Evolutionary conservation across 495 filamentous ascomycete species (phyloP).

Genomic region (Aspergillus homomorphus): DNA sequence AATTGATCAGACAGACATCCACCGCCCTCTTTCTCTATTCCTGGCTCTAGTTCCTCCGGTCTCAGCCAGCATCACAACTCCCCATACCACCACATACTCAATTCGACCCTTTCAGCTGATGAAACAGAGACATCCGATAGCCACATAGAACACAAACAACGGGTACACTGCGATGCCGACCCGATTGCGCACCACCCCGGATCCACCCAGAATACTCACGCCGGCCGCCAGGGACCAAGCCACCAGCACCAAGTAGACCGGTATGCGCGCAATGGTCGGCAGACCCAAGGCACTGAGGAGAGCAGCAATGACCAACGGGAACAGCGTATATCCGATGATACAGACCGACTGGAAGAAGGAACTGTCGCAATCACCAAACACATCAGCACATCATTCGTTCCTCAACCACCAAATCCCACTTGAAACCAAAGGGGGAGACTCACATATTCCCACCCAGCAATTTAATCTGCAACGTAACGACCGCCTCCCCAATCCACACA

Average conservation of each 20-base stretch:
- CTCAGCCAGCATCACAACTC: neutral
- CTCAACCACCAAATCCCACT: neutral
- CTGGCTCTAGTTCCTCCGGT: neutral
- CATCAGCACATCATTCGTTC: conserved; percentile 20
- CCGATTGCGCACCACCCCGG: conserved; percentile 89
- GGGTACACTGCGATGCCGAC: conserved; percentile 95
- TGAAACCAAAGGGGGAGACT: conserved; percentile 43
- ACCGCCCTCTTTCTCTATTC: neutral
- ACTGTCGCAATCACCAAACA: conserved; percentile 40
- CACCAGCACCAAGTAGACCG: conserved; percentile 83
- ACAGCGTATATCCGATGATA: conserved; percentile 98
- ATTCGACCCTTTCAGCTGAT: conserved; percentile 54
- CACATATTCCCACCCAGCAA: conserved; percentile 96
- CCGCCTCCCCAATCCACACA: conserved; percentile 94
- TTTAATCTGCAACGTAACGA: conserved; percentile 98
- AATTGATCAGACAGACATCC: neutral
- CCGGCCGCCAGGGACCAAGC: conserved; percentile 92
- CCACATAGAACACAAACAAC: conserved; percentile 92
- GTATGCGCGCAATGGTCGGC: conserved; percentile 74
- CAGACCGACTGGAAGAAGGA: conserved; percentile 97
- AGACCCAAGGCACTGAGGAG: conserved; percentile 79
- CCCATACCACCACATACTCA: neutral
- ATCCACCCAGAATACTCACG: conserved; percentile 92
- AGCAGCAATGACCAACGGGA: conserved; percentile 93
- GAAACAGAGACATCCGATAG: conserved; percentile 90